Evolutionary conservation across 495 filamentous ascomycete genomes (phyloP).

Genomic region (Massariosphaeria phaeospora): DNA sequence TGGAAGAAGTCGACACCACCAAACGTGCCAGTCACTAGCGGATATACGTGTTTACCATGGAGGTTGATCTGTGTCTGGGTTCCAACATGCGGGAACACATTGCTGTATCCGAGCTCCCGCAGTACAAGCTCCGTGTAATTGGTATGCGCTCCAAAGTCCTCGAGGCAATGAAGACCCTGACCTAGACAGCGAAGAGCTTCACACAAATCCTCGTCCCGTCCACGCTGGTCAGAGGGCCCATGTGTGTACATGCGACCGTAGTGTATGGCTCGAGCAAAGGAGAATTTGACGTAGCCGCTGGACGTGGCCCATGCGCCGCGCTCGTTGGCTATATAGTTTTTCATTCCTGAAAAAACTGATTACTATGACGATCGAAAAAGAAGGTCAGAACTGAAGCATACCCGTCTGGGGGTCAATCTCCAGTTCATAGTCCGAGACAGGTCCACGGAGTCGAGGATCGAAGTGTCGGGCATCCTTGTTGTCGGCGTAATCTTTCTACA

Average conservation of each 20-base stretch:
- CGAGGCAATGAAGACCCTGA: constrained; percentile 86
- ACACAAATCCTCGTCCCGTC: constrained; percentile 78
- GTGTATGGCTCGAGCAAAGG: constrained; percentile 78
- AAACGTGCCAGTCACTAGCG: constrained; percentile 88
- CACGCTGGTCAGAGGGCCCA: constrained; percentile 56
- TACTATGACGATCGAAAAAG: neutral
- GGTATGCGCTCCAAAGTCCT: constrained; percentile 93
- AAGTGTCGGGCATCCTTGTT: constrained; percentile 77
- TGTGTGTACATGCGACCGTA: constrained; percentile 80
- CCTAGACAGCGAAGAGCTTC: constrained; percentile 87
- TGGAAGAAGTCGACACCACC: constrained; percentile 95
- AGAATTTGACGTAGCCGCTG: constrained; percentile 81
- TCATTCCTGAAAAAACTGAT: constrained; percentile 60
- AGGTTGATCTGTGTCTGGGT: constrained; percentile 65
- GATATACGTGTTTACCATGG: constrained; percentile 69
- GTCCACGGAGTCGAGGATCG: constrained; percentile 76
- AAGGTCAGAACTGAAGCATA: neutral
- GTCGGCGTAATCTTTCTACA: constrained; percentile 75
- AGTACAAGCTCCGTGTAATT: constrained; percentile 90
- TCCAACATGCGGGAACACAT: constrained; percentile 87
- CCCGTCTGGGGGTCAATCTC: constrained; percentile 70
- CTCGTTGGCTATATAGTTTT: constrained; percentile 98
- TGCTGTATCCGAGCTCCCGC: constrained; percentile 73
- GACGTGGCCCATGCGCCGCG: constrained; percentile 79
- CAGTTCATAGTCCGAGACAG: constrained; percentile 68